Evolutionary conservation across 805 yeast species (phyloP), one percentile per base, ranked within the genome.

Genomic region (Candida orba): DNA sequence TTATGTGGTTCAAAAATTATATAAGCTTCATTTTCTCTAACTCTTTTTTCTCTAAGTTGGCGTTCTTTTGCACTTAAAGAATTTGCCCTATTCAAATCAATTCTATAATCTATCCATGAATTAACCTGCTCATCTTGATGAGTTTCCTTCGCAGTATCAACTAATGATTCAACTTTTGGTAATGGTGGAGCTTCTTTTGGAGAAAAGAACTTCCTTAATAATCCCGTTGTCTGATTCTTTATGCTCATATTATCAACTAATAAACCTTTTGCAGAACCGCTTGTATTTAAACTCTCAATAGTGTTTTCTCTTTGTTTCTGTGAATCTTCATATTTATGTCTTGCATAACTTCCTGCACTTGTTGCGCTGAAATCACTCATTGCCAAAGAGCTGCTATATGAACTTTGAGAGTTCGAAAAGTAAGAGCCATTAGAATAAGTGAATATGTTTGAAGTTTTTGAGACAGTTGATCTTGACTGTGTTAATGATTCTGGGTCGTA

Each of bases 281-380:
- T 57, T 13, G 52, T 32, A 23, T 53, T 51, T 32, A 52, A 36
- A 23, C 45, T 39, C 10, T 45, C 43, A 6, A 18, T 14, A 15
- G 25, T 27, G 10, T 42, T 39, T 9, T 52, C 41, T 42, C 52
- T 41, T 43, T 49, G 48, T 22, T 39, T 48, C 8, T 41, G 41
- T 10, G 43, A 37, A 44, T 64, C 65, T 31, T 79, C 80, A 56
- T 67, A 70, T 53, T 75, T 82, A 59, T 87, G 95, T 56, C 95
- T 74, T 37, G 81, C 79, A 46, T 79, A 79, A 27, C 95, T 84
- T 0, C 95, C 95, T 1, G 95, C 95, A 49, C 93, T 82, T 0
- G 95, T 84, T 5, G 95, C 95, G 65, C 93, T 84, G 49, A 84
- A 73, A 59, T 85, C 93, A 31, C 76, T 72, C 63, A 72, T 60